phyloP scores from a whole-genome alignment of 2,329 filamentous ascomycete genomes.

The Rugonectria rugulosa region DNA sequence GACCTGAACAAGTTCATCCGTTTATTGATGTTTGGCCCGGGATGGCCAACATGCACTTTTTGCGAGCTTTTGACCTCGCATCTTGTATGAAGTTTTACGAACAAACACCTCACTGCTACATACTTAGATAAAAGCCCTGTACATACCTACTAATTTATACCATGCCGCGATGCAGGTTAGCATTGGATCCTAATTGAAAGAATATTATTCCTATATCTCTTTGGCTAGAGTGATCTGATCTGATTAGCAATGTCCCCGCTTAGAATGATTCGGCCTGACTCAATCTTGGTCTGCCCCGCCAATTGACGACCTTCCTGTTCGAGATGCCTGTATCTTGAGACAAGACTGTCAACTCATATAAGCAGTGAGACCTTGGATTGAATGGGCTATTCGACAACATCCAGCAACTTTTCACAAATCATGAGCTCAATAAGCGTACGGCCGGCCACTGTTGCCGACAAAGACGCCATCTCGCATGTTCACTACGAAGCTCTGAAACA shows the following conservation, averaged over 20 bases:
- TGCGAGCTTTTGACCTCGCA: neutral
- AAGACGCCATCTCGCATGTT: slow-evolving; percentile 26
- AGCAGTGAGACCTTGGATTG: neutral
- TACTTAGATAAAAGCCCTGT: neutral
- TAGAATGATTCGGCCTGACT: neutral
- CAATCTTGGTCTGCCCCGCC: neutral
- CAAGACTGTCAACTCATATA: neutral
- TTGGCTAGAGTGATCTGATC: neutral
- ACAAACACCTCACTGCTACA: neutral
- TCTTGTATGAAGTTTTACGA: neutral
- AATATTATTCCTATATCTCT: neutral
- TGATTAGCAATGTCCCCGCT: neutral
- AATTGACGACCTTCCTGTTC: slow-evolving; percentile 1
- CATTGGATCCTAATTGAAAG: neutral
- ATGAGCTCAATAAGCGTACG: slow-evolving; percentile 29
- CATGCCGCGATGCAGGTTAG: neutral
- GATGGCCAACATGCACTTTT: neutral
- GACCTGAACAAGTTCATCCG: neutral
- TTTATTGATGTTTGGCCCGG: neutral
- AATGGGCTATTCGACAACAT: no score
- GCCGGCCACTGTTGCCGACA: slow-evolving; percentile 27
- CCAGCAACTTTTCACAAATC: neutral
- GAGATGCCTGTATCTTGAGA: neutral
- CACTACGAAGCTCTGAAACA: slow-evolving; percentile 27
- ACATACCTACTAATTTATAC: neutral